Evolutionary conservation across 148 eudicot genomes (phyloP), one percentile per base, ranked within the genome.

Genomic region (Fallopia convolvulus): DNA sequence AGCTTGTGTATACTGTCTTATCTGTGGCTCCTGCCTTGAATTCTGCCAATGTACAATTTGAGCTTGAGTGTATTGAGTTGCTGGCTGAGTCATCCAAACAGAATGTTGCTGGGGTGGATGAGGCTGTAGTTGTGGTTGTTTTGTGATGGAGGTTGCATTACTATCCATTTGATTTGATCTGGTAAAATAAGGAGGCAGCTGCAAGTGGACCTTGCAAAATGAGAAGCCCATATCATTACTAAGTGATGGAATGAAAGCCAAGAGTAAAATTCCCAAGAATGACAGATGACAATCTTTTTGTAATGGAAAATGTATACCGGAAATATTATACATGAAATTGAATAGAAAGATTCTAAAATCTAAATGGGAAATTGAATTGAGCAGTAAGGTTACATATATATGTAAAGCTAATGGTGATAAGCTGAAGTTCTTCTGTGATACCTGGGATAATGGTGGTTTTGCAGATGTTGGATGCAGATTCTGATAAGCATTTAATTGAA

Each of bases 1-100:
- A 40, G 86, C 18, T 30, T 79, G 89, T 20, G 79, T 80, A 50
- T 72, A 81, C 26, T 79, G 82, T 39, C 78, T n/a, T 32, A 80
- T 53, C 58, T 48, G 39, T 13, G 72, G 47, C 58, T 84, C 89
- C 53, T 61, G 89, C 66, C 76, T 80, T n/a, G 80, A 81, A 49
- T 77, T 85, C 80, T 80, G 89, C 89, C 87, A 86, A 76, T 80
- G 82, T 23, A 83, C 78, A 32, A 84, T 79, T 26, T 81, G 84
- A 20, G 88, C 79, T 5, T 86, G 18, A 60, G 80, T 84, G 76
- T 82, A 87, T 48, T 81, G 89, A 8, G 83, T 46, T 20, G 83
- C 81, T 42, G 83, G 77, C 80, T 86, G 85, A 44, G 84, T 77
- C 36, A 85, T 70, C 86, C 88, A 87, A 50, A 81, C 81, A 72